A percentile compares a stretch with the other conserved stretches of the same genome.
phyloP scores from a whole-genome alignment of 768 basidiomycete species.

The Podaxis rugospora region DNA sequence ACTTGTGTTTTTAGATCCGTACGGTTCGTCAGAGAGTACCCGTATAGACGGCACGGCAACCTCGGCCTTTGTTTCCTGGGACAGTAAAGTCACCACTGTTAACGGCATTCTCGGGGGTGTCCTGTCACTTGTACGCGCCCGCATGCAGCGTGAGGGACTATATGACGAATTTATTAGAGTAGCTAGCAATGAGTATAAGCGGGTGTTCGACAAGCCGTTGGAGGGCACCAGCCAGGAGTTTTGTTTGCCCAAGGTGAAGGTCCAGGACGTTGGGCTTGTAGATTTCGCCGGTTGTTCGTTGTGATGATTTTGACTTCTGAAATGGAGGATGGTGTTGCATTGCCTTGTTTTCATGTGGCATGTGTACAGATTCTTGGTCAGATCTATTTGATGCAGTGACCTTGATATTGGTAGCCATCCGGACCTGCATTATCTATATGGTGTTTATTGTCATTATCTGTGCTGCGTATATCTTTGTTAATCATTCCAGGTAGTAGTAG shows the following conservation, averaged over 20 bases:
- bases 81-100: slow-evolving; percentile 20
- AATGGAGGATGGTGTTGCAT: too few relatives aligned
- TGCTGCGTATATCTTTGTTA: too few relatives aligned
- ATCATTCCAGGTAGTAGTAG: too few relatives aligned
- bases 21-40: slow-evolving; percentile 20
- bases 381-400: too few relatives aligned
- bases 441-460: too few relatives aligned
- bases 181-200: slow-evolving; percentile 12
- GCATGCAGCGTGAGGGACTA: slow-evolving; percentile 16
- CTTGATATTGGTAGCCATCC: too few relatives aligned
- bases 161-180: slow-evolving; percentile 16
- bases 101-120: slow-evolving; percentile 20
- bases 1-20: slow-evolving; percentile 12
- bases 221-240: slow-evolving; percentile 12
- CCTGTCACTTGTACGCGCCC: slow-evolving; percentile 15
- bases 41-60: slow-evolving; percentile 19
- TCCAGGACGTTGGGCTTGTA: slow-evolving; percentile 14
- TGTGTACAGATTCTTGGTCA: too few relatives aligned
- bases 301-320: neutral
- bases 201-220: slow-evolving; percentile 13
- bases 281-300: slow-evolving; percentile 17
- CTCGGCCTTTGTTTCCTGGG: slow-evolving; percentile 22
- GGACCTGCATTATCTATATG: too few relatives aligned
- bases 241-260: slow-evolving; percentile 13
- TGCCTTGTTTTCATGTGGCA: too few relatives aligned